Evolutionary conservation across 2,329 filamentous ascomycete species (phyloP).

Genomic region (Metarhizium brunneum): DNA sequence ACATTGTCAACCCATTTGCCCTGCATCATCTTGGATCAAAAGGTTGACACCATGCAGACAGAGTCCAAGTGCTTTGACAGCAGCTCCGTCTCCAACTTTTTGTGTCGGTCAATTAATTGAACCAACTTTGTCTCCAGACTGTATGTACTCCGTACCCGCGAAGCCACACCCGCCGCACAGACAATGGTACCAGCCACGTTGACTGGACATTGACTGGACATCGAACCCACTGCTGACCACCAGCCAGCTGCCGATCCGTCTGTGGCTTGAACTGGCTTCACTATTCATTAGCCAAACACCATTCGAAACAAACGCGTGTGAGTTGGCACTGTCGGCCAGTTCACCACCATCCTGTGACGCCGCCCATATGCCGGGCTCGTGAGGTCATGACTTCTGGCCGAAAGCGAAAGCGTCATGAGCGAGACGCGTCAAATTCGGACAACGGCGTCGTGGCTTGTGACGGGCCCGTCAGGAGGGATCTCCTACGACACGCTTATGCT

Average conservation of each 20-base stretch:
- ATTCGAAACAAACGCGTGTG: background rate
- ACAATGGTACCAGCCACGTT: background rate
- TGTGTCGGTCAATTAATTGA: background rate
- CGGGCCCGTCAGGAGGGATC: slow-evolving; percentile 39
- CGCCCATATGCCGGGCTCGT: background rate
- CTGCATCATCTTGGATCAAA: background rate
- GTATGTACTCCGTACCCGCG: background rate
- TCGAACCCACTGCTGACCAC: background rate
- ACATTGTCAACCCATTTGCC: too few relatives aligned
- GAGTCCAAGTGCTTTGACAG: too few relatives aligned
- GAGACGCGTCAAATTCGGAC: background rate
- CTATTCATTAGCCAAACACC: background rate
- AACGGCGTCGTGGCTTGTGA: background rate
- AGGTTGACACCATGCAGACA: too few relatives aligned
- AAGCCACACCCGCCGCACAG: background rate
- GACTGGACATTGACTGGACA: too few relatives aligned
- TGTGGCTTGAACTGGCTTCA: too few relatives aligned
- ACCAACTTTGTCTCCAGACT: background rate
- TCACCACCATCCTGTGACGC: background rate
- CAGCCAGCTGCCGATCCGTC: too few relatives aligned
- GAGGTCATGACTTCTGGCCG: slow-evolving; percentile 14
- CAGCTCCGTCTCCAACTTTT: background rate
- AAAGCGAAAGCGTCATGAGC: slow-evolving; percentile 18
- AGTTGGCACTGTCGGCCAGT: background rate
- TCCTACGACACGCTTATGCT: slow-evolving; percentile 61